These are phyloP conservation scores for Ampelomyces quisqualis DNA, from an alignment of 2,329 filamentous ascomycete species.

Conservation along the genomic window DNA sequence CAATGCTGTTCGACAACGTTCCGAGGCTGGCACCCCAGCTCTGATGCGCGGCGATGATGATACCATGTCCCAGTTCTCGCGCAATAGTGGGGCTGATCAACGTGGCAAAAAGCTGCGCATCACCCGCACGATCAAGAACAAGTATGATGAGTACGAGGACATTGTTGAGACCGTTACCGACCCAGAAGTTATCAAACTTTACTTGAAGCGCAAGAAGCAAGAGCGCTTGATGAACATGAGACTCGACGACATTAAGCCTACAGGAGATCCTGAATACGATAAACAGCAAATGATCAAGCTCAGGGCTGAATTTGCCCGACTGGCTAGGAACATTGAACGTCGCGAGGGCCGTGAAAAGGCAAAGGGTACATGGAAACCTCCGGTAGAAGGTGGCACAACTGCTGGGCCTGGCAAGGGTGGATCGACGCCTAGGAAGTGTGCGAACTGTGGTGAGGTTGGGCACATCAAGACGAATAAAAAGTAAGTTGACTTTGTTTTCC, in stretches of 20 bases:
- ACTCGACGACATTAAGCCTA: conserved; percentile 64
- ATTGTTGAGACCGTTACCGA: conserved; percentile 56
- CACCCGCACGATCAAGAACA: conserved; percentile 64
- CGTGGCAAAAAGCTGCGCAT: conserved; percentile 70
- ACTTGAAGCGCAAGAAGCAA: conserved; percentile 74
- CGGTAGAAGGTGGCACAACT: conserved; percentile 49
- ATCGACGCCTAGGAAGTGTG: conserved; percentile 78
- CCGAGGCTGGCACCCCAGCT: conserved; percentile 64
- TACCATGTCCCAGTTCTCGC: conserved; percentile 58
- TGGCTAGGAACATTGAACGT: conserved; percentile 89
- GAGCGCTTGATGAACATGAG: conserved; percentile 71
- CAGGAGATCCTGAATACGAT: conserved; percentile 67
- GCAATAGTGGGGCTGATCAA: conserved; percentile 59
- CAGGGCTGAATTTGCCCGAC: conserved; percentile 73
- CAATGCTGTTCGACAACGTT: conserved; percentile 51
- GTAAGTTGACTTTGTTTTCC: conserved; percentile 48
- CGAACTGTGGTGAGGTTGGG: conserved; percentile 93
- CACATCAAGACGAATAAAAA: conserved; percentile 99
- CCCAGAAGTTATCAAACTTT: conserved; percentile 83
- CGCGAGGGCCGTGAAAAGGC: conserved; percentile 87
- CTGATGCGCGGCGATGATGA: conserved; percentile 64
- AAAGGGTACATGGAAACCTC: conserved; percentile 60
- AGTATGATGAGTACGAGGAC: conserved; percentile 62
- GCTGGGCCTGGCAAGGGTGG: conserved; percentile 49
- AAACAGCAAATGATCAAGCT: conserved; percentile 63